Conservation (phyloP, 2,329 filamentous ascomycete species). For the Aureobasidium sp. region DNA sequence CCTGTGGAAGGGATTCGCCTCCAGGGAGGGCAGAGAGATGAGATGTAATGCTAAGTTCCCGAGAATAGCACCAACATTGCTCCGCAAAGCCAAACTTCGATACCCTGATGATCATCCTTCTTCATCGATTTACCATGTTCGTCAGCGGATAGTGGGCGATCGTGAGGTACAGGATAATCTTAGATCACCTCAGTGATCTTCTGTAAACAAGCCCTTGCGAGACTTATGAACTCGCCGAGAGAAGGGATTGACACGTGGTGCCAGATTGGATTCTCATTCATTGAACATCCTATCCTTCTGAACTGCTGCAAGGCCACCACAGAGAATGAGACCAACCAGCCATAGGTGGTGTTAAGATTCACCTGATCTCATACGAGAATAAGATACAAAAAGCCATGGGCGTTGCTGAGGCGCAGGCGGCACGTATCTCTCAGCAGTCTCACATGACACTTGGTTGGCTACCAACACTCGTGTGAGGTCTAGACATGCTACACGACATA, state of each 20-base stretch:
- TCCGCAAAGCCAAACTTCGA: neutral
- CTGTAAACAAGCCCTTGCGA: neutral
- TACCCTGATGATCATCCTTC: neutral
- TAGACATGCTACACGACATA: neutral
- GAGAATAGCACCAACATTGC: neutral
- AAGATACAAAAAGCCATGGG: neutral
- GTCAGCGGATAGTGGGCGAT: neutral
- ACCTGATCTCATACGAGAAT: neutral
- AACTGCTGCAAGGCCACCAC: neutral
- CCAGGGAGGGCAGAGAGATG: neutral
- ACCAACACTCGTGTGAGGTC: neutral
- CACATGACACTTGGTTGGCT: neutral
- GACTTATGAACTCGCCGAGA: neutral
- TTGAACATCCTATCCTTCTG: neutral
- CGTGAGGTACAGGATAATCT: neutral
- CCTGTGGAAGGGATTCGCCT: too few species aligned
- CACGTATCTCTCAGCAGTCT: neutral
- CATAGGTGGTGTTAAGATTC: neutral
- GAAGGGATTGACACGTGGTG: neutral
- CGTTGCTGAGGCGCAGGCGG: neutral
- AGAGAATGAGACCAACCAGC: neutral
- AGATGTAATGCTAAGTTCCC: neutral
- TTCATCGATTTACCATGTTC: neutral
- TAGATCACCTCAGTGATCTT: neutral
- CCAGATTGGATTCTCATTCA: neutral